Conservation (phyloP, 805 yeast species). For the Wickerhamomyces canadensis region DNA sequence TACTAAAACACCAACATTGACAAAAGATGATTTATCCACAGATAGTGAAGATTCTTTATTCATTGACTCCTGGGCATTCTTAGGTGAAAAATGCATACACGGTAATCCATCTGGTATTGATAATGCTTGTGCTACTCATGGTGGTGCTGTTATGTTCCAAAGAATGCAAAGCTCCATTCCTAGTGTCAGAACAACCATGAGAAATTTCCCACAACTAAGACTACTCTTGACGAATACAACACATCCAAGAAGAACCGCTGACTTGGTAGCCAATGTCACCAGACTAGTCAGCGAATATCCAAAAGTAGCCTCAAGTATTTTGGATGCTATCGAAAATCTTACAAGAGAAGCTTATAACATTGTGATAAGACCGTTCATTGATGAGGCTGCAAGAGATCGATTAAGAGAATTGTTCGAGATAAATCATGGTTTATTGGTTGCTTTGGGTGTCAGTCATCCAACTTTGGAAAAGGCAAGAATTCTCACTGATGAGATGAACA, state of each 20-base stretch:
- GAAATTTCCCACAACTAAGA: slow-evolving; percentile 67
- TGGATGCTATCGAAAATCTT: slow-evolving; percentile 72
- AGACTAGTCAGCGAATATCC: slow-evolving; percentile 48
- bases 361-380: slow-evolving; percentile 49
- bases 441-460: slow-evolving; percentile 92
- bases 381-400: slow-evolving; percentile 31
- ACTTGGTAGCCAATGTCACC: slow-evolving; percentile 73
- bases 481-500: slow-evolving; percentile 51
- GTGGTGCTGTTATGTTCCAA: slow-evolving; percentile 92
- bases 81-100: slow-evolving; percentile 94
- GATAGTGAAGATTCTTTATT: slow-evolving; percentile 43
- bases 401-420: slow-evolving; percentile 63
- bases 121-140: slow-evolving; percentile 91
- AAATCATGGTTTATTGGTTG: slow-evolving; percentile 81
- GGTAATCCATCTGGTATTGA: slow-evolving; percentile 97
- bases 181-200: slow-evolving; percentile 60
- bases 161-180: slow-evolving; percentile 50
- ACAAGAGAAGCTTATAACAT: slow-evolving; percentile 68
- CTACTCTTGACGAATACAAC: slow-evolving; percentile 78
- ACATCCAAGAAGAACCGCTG: slow-evolving; percentile 84
- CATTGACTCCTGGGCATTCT: slow-evolving; percentile 80
- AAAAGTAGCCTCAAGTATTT: slow-evolving; percentile 45
- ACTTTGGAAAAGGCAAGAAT: slow-evolving; percentile 71
- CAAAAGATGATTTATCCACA: slow-evolving; percentile 29
- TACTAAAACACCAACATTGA: slow-evolving; percentile 34